Evolutionary conservation across 2,329 filamentous ascomycete species (phyloP), one percentile per base, ranked within the genome.

Genomic region (Colletotrichum sp.): DNA sequence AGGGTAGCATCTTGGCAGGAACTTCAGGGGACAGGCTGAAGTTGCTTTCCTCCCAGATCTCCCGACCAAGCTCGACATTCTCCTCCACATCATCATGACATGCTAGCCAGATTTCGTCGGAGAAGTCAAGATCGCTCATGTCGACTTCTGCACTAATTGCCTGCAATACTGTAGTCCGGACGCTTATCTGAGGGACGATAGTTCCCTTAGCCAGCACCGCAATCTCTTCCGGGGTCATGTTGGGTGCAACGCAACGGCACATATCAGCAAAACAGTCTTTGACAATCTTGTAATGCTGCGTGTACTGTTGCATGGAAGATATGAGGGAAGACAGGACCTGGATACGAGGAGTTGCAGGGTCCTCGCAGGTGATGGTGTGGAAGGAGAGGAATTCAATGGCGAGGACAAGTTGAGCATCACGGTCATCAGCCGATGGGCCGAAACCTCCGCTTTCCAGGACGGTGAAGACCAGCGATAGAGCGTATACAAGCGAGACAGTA

Each of bases 31-130:
- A 90, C 14, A 96, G 86, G 75, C 93, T 86, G 76, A 98, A 94
- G 9, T 92, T 94, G 81, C 96, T 98, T 81, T 98, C 97, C 81
- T 98, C 95, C 97, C 97, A 99, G 43, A 99, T 98, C 14, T 96
- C 94, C 67, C 89, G 90, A 8, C 94, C 96, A 69, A 98, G 88
- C 61, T 96, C 95, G 10, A 90, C 90, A 80, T 98, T 98, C 82
- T 98, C 96, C 58, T 94, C 92, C 24, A 95, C 92, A 79, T 98
- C 95, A 78, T 99, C 97, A 80, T 99, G 96, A 80, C 93, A 96
- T 58, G 95, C 95, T 56, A 99, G 89, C 96, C 96, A 99, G 26
- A 99, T 94, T 82, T 98, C 95, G 76, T 97, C 94, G 4, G 94
- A 97, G 81, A 96, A 97, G 34, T 93, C 90, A 38, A 96, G 88